These are phyloP conservation scores for Lepraria neglecta DNA, from an alignment of 495 filamentous ascomycete species.

Conservation along the genomic window DNA sequence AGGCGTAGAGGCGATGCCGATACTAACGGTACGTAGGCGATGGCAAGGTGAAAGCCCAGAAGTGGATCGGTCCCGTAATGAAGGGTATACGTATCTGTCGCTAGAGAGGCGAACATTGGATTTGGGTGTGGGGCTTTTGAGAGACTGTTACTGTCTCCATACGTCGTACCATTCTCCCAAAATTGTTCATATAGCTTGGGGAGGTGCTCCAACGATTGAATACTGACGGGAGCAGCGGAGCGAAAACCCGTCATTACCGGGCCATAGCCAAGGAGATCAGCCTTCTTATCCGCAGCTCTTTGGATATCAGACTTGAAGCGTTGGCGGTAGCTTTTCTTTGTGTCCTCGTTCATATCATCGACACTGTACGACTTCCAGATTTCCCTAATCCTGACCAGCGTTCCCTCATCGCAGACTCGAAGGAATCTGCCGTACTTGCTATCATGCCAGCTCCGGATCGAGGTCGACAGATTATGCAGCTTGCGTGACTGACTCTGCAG, in stretches of 20 bases:
- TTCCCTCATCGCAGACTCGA: conserved; percentile 33
- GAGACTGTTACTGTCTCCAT: conserved; percentile 18
- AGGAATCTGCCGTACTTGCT: conserved; percentile 34
- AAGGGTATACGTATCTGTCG: conserved; percentile 27
- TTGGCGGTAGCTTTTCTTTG: conserved; percentile 9
- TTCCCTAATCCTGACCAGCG: conserved; percentile 31
- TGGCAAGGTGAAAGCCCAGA: conserved; percentile 39
- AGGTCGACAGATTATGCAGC: conserved; percentile 34
- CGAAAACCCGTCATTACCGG: conserved; percentile 24
- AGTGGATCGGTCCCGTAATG: conserved; percentile 42
- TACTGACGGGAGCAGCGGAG: conserved; percentile 29
- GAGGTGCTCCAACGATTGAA: conserved; percentile 24
- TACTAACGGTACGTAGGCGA: conserved; percentile 27
- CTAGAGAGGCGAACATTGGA: conserved; percentile 29
- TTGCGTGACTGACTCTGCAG: conserved; percentile 37
- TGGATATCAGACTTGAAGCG: conserved; percentile 25
- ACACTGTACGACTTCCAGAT: conserved; percentile 35
- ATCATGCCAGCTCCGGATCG: conserved; percentile 34
- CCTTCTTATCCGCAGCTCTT: conserved; percentile 20
- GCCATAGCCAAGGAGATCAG: conserved; percentile 3
- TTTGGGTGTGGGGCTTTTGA: conserved; percentile 5
- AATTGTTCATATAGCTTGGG: conserved; percentile 28
- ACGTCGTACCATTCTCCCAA: conserved; percentile 33
- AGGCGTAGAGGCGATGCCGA: conserved; percentile 22
- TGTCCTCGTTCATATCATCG: conserved; percentile 8